phyloP scores from a whole-genome alignment of 2,329 filamentous ascomycete genomes.

The Rhexocercosporidium sp. region DNA sequence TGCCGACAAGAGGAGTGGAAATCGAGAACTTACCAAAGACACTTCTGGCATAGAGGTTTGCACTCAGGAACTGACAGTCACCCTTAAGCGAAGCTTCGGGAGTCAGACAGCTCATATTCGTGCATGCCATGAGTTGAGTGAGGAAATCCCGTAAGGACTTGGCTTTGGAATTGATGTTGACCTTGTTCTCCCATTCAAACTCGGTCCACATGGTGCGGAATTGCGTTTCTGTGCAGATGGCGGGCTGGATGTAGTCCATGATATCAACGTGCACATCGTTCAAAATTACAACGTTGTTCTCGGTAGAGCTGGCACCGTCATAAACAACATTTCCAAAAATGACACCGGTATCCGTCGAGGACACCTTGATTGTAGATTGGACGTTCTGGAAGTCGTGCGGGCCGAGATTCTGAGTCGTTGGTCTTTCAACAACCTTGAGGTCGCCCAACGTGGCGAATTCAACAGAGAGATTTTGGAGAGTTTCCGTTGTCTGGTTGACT shows the following conservation, averaged over 20 bases:
- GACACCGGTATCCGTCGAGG: slow-evolving; percentile 95
- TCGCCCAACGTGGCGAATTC: slow-evolving; percentile 99
- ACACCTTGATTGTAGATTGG: slow-evolving; percentile 98
- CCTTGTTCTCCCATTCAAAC: slow-evolving; percentile 99
- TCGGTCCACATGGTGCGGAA: slow-evolving; percentile 99
- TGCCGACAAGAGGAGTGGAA: neutral
- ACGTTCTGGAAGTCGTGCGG: slow-evolving; percentile 98
- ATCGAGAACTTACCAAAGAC: slow-evolving; percentile 83
- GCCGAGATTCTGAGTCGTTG: slow-evolving; percentile 93
- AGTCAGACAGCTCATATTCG: slow-evolving; percentile 98
- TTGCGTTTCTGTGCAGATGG: slow-evolving; percentile 94
- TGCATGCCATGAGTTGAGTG: slow-evolving; percentile 93
- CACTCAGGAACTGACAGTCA: slow-evolving; percentile 96
- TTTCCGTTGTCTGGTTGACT: slow-evolving; percentile 97
- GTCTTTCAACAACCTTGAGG: slow-evolving; percentile 95
- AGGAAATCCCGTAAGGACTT: slow-evolving; percentile 92
- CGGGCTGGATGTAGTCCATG: slow-evolving; percentile 99
- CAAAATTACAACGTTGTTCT: slow-evolving; percentile 95
- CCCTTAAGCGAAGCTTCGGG: slow-evolving; percentile 96
- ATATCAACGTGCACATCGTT: slow-evolving; percentile 99
- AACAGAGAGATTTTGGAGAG: slow-evolving; percentile 93
- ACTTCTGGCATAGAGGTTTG: slow-evolving; percentile 93
- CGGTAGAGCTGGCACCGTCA: slow-evolving; percentile 88
- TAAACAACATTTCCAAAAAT: slow-evolving; percentile 99
- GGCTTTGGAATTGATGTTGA: slow-evolving; percentile 98